Evolutionary conservation across 2,329 filamentous ascomycete genomes (phyloP), one percentile per base, ranked within the genome.

Genomic region (Alternaria sp.): DNA sequence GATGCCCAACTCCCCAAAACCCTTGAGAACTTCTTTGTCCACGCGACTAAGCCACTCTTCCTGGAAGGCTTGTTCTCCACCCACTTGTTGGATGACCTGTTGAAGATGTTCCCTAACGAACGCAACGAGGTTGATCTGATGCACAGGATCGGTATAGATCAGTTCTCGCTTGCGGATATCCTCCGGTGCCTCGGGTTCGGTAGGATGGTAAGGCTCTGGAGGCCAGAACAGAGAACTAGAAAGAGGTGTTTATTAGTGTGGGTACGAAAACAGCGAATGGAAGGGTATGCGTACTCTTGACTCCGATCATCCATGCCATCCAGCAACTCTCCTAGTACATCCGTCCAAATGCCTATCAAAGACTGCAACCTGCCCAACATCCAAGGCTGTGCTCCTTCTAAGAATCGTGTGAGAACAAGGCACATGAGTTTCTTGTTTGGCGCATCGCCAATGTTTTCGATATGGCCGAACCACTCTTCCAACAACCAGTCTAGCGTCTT

Each of bases 261-360:
- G 6, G 7, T 3, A 9, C n/a, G 8, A 30, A 40, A 36, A 36
- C 47, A 57, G n/a, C n/a, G n/a, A n/a, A n/a, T n/a, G n/a, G n/a
- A 8, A 25, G 49, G 15, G 15, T 9, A 21, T 17, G 75, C 75
- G 5, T 73, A 80, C 77, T 81, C 80, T 2, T 71, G 73, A 26
- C 56, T 77, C 50, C 68, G 83, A 50, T 85, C 83, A 25, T 84
- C 83, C 44, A 84, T 83, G 23, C 87, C 87, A 49, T 90, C 89
- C 56, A 89, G 83, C 53, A 94, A 80, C 71, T 93, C 90, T 1
- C 81, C 81, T 28, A 94, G 82, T 1, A 92, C 86, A 66, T 86
- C 87, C 2, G 90, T 91, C 92, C 92, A 96, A 81, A 93, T 86
- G 1, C 85, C 85, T 72, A 96, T 88, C 71, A 92, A 89, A 72